A percentile compares a stretch with the other conserved stretches of the same genome.
These are phyloP conservation scores for Bisporella sp. DNA, from an alignment of 2,329 filamentous ascomycete genomes.

Conservation along the genomic window DNA sequence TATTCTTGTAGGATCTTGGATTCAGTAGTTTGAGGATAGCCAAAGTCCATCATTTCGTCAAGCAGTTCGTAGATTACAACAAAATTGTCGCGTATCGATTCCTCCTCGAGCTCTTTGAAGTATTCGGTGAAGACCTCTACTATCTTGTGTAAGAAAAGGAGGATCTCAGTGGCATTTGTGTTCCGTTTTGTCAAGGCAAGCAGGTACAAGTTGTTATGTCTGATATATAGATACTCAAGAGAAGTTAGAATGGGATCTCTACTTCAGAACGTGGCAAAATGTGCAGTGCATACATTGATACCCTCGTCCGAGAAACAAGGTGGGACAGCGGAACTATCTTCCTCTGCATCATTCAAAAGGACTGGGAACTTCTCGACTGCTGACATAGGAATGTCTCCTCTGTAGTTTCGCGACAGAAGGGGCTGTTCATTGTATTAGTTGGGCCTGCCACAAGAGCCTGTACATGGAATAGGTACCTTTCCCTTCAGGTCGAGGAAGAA, in stretches of 20 bases:
- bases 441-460: background rate
- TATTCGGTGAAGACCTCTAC: slow-evolving; percentile 99
- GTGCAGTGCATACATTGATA: slow-evolving; percentile 69
- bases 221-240: slow-evolving; percentile 89
- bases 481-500: slow-evolving; percentile 99
- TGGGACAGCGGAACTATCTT: slow-evolving; percentile 94
- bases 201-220: slow-evolving; percentile 98
- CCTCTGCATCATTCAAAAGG: slow-evolving; percentile 94
- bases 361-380: slow-evolving; percentile 97
- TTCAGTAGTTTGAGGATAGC: slow-evolving; percentile 97
- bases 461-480: slow-evolving; percentile 61
- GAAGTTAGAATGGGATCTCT: slow-evolving; percentile 10
- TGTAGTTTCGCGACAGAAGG: slow-evolving; percentile 95
- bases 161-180: slow-evolving; percentile 96
- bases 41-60: slow-evolving; percentile 99
- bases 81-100: slow-evolving; percentile 98
- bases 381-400: slow-evolving; percentile 98
- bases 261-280: background rate
- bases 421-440: slow-evolving; percentile 52
- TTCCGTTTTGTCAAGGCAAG: slow-evolving; percentile 97
- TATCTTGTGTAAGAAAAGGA: slow-evolving; percentile 95
- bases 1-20: slow-evolving; percentile 98
- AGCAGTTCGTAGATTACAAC: slow-evolving; percentile 98
- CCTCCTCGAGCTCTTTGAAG: slow-evolving; percentile 98
- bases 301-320: slow-evolving; percentile 98